Percentiles rank a stretch among this genome's conserved stretches.
These are phyloP conservation scores for Singerocomus inundabilis DNA, from an alignment of 1,284 basidiomycete genomes.

Conservation along the genomic window DNA sequence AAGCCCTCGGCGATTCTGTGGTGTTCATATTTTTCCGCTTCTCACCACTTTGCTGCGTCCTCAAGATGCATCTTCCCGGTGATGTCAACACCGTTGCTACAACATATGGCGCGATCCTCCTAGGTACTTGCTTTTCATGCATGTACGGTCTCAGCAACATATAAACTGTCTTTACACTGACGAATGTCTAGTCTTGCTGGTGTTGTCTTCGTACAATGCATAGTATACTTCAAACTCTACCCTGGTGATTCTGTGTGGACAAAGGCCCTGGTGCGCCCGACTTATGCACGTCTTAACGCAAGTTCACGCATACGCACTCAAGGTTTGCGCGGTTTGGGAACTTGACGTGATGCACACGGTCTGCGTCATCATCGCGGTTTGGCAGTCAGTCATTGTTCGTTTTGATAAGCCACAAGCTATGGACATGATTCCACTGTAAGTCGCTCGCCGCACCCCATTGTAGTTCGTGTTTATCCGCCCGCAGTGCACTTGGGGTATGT, in stretches of 20 bases:
- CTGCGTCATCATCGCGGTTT: conserved; percentile 29
- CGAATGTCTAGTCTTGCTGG: conserved; percentile 41
- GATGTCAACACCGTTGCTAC: conserved; percentile 34
- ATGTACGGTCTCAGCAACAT: conserved; percentile 12
- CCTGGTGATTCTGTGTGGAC: conserved; percentile 34
- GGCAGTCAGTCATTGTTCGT: conserved; percentile 30
- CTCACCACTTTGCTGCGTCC: too few relatives aligned
- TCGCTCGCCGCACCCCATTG: background rate
- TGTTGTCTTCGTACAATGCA: conserved; percentile 44
- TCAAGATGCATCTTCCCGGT: conserved; percentile 28
- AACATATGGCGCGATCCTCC: conserved; percentile 31
- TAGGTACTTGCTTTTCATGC: conserved; percentile 33
- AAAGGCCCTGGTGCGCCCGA: conserved; percentile 38
- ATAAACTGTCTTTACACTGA: conserved; percentile 6
- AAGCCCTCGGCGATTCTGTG: conserved; percentile 21
- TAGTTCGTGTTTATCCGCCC: conserved; percentile 1
- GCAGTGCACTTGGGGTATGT: conserved; percentile 28
- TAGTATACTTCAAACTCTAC: conserved; percentile 45
- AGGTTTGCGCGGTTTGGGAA: conserved; percentile 32
- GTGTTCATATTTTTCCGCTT: conserved; percentile 27
- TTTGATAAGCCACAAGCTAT: conserved; percentile 26
- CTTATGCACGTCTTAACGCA: conserved; percentile 9
- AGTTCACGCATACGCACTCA: conserved; percentile 9
- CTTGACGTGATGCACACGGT: conserved; percentile 32
- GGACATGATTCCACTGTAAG: conserved; percentile 33